phyloP scores from a whole-genome alignment of 768 basidiomycete species.

The Amanita phalloides region DNA sequence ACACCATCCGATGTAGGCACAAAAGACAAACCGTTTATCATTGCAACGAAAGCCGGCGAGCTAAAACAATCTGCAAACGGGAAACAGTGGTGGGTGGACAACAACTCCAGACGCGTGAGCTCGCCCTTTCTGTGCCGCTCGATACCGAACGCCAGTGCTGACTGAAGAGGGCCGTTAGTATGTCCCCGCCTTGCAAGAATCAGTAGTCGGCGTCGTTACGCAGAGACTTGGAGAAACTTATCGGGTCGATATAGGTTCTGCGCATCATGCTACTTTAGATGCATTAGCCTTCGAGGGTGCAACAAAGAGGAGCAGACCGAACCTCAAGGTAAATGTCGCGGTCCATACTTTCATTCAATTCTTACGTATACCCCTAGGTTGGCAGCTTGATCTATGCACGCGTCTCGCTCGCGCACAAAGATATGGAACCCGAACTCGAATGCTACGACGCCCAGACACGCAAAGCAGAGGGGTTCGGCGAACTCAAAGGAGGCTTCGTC shows the following conservation, averaged over 20 bases:
- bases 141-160: no score
- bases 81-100: slow-evolving; percentile 85
- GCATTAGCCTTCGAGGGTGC: slow-evolving; percentile 94
- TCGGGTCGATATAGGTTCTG: slow-evolving; percentile 88
- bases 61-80: slow-evolving; percentile 62
- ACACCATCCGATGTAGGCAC: slow-evolving; percentile 1
- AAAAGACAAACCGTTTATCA: slow-evolving; percentile 14
- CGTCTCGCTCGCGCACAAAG: slow-evolving; percentile 88
- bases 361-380: slow-evolving; percentile 39
- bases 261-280: slow-evolving; percentile 79
- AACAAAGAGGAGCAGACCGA: slow-evolving; percentile 88
- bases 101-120: slow-evolving; percentile 75
- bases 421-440: slow-evolving; percentile 97
- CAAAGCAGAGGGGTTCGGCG: slow-evolving; percentile 90
- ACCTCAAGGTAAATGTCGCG: slow-evolving; percentile 58
- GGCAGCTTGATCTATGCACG: slow-evolving; percentile 88
- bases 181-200: slow-evolving; percentile 81
- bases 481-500: slow-evolving; percentile 83
- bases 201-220: slow-evolving; percentile 75
- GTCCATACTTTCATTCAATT: neutral
- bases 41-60: slow-evolving; percentile 60
- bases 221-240: slow-evolving; percentile 83
- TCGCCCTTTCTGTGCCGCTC: neutral
- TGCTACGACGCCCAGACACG: slow-evolving; percentile 92
- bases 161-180: slow-evolving; percentile 44